Evolutionary conservation across 768 basidiomycete genomes (phyloP), one percentile per base, ranked within the genome.

Genomic region (Termitomyces sp.): DNA sequence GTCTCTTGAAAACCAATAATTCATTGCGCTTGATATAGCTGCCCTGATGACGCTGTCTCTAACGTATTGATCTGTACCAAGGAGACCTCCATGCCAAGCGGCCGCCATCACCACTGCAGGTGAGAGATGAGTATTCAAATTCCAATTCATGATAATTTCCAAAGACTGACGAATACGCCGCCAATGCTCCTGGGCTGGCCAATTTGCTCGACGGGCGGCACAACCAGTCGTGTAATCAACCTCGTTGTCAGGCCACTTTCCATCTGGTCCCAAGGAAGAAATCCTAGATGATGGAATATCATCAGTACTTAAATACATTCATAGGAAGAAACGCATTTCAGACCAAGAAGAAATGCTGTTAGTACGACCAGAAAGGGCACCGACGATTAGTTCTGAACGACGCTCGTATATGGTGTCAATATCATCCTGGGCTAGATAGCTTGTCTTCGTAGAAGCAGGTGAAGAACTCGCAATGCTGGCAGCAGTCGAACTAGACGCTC

Each of bases 181-280:
- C 82, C 84, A 87, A 63, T 88, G 86, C 1, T 61, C 67, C 67
- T 82, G 75, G 15, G 86, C 86, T 5, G 86, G 86, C 87, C 88
- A 89, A 63, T 86, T 89, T 3, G 86, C 87, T 11, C 82, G 76
- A 56, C 78, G 78, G 12, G 84, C 87, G 34, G 67, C 65, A 61
- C 87, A 89, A 12, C 87, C 87, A 18, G 83, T 75, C 0, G 83
- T 79, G 62, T 88, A 88, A 64, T 88, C 78, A 8, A 89, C 75
- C 63, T 82, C 75, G 45, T 66, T 70, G 45, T 74, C 80, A 0
- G 82, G 81, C 84, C 84, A 85, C 69, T 79, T 79, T 6, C 81
- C 81, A 67, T 75, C 70, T n/a, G 70, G 7, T 8, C 76, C 76
- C 16, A 85, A 76, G 33, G 79, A 76, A 36, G 73, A 67, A 30